phyloP scores from a whole-genome alignment of 805 yeast species.

The Danielozyma ontarioensis region DNA sequence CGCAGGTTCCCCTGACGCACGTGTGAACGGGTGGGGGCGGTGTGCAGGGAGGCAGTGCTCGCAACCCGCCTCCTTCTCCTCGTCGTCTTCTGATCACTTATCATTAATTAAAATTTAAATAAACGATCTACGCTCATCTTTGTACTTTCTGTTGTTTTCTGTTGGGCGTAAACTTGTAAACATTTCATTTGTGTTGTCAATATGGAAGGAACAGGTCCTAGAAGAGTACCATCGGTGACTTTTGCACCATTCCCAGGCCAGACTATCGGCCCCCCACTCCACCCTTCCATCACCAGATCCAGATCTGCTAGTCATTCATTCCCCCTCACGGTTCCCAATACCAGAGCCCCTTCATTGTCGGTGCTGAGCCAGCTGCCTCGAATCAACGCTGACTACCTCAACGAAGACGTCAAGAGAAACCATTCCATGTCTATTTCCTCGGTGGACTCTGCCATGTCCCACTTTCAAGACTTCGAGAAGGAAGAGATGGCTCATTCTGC shows the following conservation, averaged over 20 bases:
- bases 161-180: too few relatives aligned
- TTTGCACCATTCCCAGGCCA: slow-evolving; percentile 2
- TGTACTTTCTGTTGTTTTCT: too few relatives aligned
- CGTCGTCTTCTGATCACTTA: too few relatives aligned
- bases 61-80: too few relatives aligned
- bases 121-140: too few relatives aligned
- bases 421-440: slow-evolving; percentile 21
- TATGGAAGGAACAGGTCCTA: too few relatives aligned
- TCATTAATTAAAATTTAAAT: too few relatives aligned
- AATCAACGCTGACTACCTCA: slow-evolving; percentile 1
- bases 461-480: slow-evolving; percentile 6
- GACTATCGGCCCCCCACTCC: not conserved
- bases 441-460: slow-evolving; percentile 12
- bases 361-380: slow-evolving; percentile 2
- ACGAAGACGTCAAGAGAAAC: slow-evolving; percentile 11
- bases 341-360: slow-evolving; percentile 5
- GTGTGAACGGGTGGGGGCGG: too few relatives aligned
- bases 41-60: too few relatives aligned
- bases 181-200: too few relatives aligned
- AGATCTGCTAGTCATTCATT: slow-evolving; percentile 5
- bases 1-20: too few relatives aligned
- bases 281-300: slow-evolving; percentile 5
- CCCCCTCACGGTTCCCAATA: too few relatives aligned
- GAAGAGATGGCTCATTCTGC: slow-evolving; percentile 6
- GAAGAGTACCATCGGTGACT: slow-evolving; percentile 3